A percentile compares a stretch with the other conserved stretches of the same genome.
Evolutionary conservation across 257 asterid species (phyloP).

Genomic region (Schizonepeta tenuifolia): DNA sequence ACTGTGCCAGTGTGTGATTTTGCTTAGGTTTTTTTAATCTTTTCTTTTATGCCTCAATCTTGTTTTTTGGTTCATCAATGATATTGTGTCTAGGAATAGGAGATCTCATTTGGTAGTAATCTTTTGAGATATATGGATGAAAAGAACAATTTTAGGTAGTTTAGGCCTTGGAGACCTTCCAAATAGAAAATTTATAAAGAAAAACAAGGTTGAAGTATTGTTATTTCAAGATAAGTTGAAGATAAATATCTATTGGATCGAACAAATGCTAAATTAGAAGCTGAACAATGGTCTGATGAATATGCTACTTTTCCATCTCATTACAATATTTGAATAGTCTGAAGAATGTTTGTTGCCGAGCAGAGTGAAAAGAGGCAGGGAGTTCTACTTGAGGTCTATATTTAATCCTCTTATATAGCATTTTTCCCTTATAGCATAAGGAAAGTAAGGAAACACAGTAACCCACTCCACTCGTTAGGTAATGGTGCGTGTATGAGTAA

Average conservation of each 20-base stretch:
- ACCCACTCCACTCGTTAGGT: neutral
- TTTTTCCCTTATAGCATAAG: neutral
- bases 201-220: neutral
- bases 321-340: neutral
- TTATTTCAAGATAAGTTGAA: neutral
- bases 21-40: neutral
- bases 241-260: neutral
- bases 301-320: neutral
- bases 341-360: slow-evolving; percentile 5
- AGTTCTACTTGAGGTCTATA: neutral
- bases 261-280: neutral
- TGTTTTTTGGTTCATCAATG: neutral
- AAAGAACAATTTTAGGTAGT: too few species aligned
- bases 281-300: neutral
- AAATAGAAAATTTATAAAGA: neutral
- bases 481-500: neutral
- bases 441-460: neutral
- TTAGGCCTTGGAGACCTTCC: neutral
- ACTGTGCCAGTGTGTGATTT: slow-evolving; percentile 13
- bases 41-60: neutral
- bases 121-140: too few species aligned
- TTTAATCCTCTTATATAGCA: neutral
- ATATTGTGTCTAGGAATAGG: neutral
- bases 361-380: neutral
- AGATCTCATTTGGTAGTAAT: neutral